Conservation (phyloP, 352 stramenopile genomes). For the Phytophthora melonis region DNA sequence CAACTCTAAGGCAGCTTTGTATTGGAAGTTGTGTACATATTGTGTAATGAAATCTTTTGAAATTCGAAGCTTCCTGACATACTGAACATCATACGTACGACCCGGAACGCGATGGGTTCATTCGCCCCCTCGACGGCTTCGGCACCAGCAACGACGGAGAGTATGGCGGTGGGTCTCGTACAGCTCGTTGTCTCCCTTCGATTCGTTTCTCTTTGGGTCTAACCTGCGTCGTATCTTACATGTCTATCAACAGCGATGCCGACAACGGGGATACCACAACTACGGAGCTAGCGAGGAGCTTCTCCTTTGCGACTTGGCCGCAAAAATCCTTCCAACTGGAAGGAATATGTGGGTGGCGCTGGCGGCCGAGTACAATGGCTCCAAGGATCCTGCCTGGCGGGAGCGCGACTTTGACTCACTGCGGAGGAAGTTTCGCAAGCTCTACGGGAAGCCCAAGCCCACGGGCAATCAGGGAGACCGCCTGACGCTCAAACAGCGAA, state of each 20-base stretch:
- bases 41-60: constrained; percentile 1
- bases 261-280: not conserved
- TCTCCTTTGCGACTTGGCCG: not conserved
- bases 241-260: not conserved
- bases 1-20: not conserved
- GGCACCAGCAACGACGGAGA: not conserved
- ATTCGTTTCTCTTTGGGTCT: not conserved
- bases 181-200: not conserved
- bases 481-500: not conserved
- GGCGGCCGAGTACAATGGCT: not conserved
- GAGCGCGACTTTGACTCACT: not conserved
- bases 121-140: not conserved
- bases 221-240: not conserved
- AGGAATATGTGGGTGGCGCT: not conserved
- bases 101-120: not conserved
- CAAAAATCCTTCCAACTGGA: not conserved
- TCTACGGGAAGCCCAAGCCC: not conserved
- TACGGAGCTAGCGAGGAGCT: not conserved
- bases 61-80: not conserved
- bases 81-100: not conserved
- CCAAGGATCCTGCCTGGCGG: not conserved
- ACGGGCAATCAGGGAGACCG: not conserved
- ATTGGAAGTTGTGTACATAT: not conserved
- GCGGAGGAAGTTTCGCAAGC: not conserved
- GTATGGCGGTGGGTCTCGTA: not conserved